Evolutionary conservation across 768 basidiomycete genomes (phyloP), one percentile per base, ranked within the genome.

Genomic region (Cyathus striatus): DNA sequence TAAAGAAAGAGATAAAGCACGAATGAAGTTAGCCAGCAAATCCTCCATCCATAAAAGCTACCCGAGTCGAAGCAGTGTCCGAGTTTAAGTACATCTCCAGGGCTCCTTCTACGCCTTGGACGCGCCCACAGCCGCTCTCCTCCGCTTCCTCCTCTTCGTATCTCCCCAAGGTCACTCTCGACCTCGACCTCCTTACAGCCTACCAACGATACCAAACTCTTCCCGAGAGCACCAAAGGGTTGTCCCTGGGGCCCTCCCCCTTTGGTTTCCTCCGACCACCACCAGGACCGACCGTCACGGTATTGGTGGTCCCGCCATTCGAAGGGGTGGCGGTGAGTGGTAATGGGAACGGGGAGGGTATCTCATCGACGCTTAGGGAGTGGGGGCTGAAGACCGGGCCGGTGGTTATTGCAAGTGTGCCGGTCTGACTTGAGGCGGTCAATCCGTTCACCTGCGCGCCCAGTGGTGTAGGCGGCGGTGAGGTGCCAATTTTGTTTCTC

Each of bases 341-440:
- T 7, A 88, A 69, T 0, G 88, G 86, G 69, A 89, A 90, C 9
- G 86, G 86, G 0, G 90, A 91, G 3, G 89, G 86, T 26, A 92
- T 75, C 55, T 91, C 90, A 50, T 92, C 90, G 30, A 90, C 83
- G 3, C 86, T 76, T 36, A 91, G 81, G 4, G 90, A 91, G 55
- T 89, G 86, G 2, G 89, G 89, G 57, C 90, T 91, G 26, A 78
- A 72, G 58, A 87, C 77, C 0, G 81, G 83, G 0, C 80, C 83
- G 2, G 78, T 71, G 1, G 83, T 81, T 52, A 86, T 77, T 16
- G 85, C 78, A 0, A 84, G 71, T 35, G 65, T 66, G 43, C 64
- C 61, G 37, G 66, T 66, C 17, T 64, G 47, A 18, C 54, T 16
- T 16, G 17, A 3, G 17, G 30, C 30, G 13, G 13, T 16, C 45